Conservation (phyloP, 78 protist species). For the Dictyostelium firmibasis region DNA sequence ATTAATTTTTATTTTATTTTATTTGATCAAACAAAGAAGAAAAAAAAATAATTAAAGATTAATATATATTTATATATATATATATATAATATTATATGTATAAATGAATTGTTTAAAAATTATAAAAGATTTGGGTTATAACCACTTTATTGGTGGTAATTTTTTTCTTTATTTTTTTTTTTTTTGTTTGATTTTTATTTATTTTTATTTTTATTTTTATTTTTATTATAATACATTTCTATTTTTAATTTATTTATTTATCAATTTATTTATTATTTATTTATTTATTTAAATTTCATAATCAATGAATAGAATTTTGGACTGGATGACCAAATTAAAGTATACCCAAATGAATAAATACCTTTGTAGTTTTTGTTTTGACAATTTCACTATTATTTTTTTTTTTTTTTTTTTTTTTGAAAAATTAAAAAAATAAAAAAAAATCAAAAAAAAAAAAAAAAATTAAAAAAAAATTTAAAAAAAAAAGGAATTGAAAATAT, state of each 20-base stretch:
- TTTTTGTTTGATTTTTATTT: neutral
- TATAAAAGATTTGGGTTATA: neutral
- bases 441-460: neutral
- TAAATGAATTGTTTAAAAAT: neutral
- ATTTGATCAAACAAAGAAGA: neutral
- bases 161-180: neutral
- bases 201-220: neutral
- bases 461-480: neutral
- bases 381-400: neutral
- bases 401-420: neutral
- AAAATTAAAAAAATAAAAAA: neutral
- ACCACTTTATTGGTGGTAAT: neutral
- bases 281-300: too few relatives aligned
- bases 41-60: neutral
- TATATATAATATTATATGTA: too few relatives aligned
- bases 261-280: too few relatives aligned
- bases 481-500: neutral
- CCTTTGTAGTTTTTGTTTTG: neutral
- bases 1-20: neutral
- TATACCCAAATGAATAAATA: neutral
- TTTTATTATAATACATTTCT: neutral
- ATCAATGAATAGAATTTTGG: neutral
- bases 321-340: neutral
- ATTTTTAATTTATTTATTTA: too few relatives aligned
- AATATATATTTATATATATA: neutral